phyloP scores from a whole-genome alignment of 2,329 filamentous ascomycete species.

The Bipolaris bicolor region DNA sequence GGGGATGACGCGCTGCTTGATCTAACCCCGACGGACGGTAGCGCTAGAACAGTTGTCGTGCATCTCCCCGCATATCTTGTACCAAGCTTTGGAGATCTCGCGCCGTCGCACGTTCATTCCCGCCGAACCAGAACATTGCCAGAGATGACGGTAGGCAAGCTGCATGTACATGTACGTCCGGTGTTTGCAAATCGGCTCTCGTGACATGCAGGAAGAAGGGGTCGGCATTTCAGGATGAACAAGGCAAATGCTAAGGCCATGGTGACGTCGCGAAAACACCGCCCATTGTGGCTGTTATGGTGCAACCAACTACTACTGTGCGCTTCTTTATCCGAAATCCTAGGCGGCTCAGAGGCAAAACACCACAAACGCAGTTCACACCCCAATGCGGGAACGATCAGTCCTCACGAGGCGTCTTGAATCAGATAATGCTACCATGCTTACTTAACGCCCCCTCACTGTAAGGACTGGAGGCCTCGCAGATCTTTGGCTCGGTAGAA shows the following conservation, averaged over 20 bases:
- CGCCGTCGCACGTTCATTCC: conserved; percentile 14
- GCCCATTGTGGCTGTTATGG: too few species aligned
- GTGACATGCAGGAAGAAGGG: conserved; percentile 4
- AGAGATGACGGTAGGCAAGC: conserved; percentile 6
- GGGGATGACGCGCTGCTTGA: conserved; percentile 8
- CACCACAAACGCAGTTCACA: background rate
- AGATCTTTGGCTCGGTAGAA: conserved; percentile 6
- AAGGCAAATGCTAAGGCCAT: conserved; percentile 2
- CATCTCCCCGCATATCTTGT: conserved; percentile 6
- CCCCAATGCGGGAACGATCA: background rate
- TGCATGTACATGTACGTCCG: conserved; percentile 7
- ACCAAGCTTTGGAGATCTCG: conserved; percentile 12
- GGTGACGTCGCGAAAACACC: background rate
- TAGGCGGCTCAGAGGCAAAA: too few species aligned
- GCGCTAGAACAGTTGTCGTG: conserved; percentile 8
- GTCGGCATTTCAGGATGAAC: background rate
- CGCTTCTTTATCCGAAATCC: background rate
- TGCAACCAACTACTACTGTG: too few species aligned
- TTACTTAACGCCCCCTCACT: background rate
- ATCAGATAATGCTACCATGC: conserved; percentile 3
- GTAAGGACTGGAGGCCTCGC: conserved; percentile 1
- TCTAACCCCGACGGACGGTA: conserved; percentile 2
- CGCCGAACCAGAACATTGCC: background rate
- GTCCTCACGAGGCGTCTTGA: conserved; percentile 1
- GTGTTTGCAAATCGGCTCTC: conserved; percentile 3